Base-by-base conservation (phyloP, 345 rosid genomes). In the Firmiana major region DNA sequence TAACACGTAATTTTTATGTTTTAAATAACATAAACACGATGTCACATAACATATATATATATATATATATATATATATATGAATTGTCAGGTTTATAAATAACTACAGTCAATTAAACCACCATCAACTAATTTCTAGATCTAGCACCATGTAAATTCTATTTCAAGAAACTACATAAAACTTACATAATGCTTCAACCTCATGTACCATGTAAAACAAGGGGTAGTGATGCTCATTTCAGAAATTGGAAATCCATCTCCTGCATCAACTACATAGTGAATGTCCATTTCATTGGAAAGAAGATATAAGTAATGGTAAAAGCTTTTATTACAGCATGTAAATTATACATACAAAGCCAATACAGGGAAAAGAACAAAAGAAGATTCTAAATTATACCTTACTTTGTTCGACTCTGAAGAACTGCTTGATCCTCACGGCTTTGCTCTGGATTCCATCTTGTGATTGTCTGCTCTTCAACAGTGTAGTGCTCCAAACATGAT, bases 401-500 rank as follows among this genome's bases (percentile, higher is more conserved):
- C 31, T 49, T 80, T 26, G 16, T 66, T 78, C 65, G 80, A 78
- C 71, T 82, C 75, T 57, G 69, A n/a, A 59, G 31, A 21, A 3
- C 69, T n/a, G 80, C 24, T n/a, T 75, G 86, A 75, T 90, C 83
- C 81, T 92, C 93, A 15, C 92, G 90, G 73, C 83, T 81, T 21
- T 84, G 89, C 81, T 91, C 87, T 9, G 94, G 90, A 73, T 77
- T 89, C 97, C 93, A 93, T 67, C 99, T 89, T 2, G 80, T 85
- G 43, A 92, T 78, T 7, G 86, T 85, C 16, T 77, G 84, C 77
- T 89, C 92, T 82, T 87, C 89, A 71, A 92, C 90, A 5, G 75
- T 81, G 76, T 81, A 90, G 9, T 74, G 80, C 43, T 86, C 88
- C 71, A 88, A 83, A 82, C 85, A 84, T 7, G 71, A 60, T 36